Evolutionary conservation across 257 asterid genomes (phyloP).

Genomic region (Solanum habrochaites): DNA sequence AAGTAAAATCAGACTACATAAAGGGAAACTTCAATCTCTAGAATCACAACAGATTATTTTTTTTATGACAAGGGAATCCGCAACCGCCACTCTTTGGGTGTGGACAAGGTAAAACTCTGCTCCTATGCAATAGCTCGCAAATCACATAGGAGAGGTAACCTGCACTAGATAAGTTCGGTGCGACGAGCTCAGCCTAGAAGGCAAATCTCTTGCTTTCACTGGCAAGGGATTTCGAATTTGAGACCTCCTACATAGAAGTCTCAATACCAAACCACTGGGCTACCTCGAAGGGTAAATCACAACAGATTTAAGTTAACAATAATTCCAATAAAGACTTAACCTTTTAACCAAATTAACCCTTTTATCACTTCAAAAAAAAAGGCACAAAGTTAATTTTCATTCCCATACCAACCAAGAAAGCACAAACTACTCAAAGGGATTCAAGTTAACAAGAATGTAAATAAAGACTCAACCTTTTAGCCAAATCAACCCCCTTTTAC

Average conservation of each 20-base stretch:
- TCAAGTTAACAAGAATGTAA: not conserved
- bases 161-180: too few relatives aligned
- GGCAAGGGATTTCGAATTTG: too few relatives aligned
- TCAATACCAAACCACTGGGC: too few relatives aligned
- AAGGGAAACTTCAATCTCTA: not conserved
- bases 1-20: not conserved
- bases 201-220: too few relatives aligned
- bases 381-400: not conserved
- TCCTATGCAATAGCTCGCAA: too few relatives aligned
- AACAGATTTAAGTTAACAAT: not conserved
- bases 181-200: too few relatives aligned
- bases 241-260: too few relatives aligned
- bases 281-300: not conserved
- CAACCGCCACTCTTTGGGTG: too few relatives aligned
- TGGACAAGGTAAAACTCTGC: too few relatives aligned
- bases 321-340: not conserved
- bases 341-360: not conserved
- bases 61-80: too few relatives aligned
- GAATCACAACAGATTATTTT: not conserved
- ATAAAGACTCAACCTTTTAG: not conserved
- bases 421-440: not conserved
- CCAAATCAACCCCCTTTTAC: not conserved
- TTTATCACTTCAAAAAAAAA: not conserved
- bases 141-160: too few relatives aligned
- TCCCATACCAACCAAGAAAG: not conserved